A percentile compares a stretch with the other conserved stretches of the same genome.
Conservation (phyloP, 2,329 filamentous ascomycete species). For the Leptodontidium sp. region DNA sequence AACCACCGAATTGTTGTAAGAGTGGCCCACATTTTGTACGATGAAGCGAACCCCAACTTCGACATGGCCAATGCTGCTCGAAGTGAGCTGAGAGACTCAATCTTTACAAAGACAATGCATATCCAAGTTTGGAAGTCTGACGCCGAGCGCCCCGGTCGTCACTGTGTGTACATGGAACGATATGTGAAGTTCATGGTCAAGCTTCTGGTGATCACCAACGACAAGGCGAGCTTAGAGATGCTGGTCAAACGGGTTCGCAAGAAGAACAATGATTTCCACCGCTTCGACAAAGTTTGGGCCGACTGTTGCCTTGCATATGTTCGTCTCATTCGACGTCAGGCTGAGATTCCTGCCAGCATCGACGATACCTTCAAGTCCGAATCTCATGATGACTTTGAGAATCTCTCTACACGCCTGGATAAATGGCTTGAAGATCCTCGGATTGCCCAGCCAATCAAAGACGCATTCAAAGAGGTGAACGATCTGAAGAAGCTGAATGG, state of each 20-base stretch:
- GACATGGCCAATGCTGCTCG: slow-evolving; percentile 63
- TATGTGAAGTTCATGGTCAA: slow-evolving; percentile 73
- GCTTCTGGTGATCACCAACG: slow-evolving; percentile 67
- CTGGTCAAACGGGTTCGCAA: slow-evolving; percentile 70
- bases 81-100: slow-evolving; percentile 71
- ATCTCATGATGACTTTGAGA: slow-evolving; percentile 70
- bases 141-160: slow-evolving; percentile 71
- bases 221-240: slow-evolving; percentile 68
- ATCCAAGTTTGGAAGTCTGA: slow-evolving; percentile 80
- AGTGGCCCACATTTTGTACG: slow-evolving; percentile 67
- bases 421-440: slow-evolving; percentile 61
- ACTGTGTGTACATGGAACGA: slow-evolving; percentile 77
- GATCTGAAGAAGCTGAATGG: slow-evolving; percentile 84
- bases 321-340: slow-evolving; percentile 63
- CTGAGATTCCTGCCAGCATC: slow-evolving; percentile 64
- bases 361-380: slow-evolving; percentile 74
- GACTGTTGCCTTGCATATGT: slow-evolving; percentile 45
- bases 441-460: slow-evolving; percentile 59
- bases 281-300: slow-evolving; percentile 42
- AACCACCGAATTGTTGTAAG: slow-evolving; percentile 76
- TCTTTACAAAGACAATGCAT: slow-evolving; percentile 78
- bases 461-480: slow-evolving; percentile 70
- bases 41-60: slow-evolving; percentile 57
- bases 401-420: slow-evolving; percentile 66
- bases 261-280: slow-evolving; percentile 61